Evolutionary conservation across 2,329 filamentous ascomycete species (phyloP), one percentile per base, ranked within the genome.

Genomic region (Calonectria leucothoes): DNA sequence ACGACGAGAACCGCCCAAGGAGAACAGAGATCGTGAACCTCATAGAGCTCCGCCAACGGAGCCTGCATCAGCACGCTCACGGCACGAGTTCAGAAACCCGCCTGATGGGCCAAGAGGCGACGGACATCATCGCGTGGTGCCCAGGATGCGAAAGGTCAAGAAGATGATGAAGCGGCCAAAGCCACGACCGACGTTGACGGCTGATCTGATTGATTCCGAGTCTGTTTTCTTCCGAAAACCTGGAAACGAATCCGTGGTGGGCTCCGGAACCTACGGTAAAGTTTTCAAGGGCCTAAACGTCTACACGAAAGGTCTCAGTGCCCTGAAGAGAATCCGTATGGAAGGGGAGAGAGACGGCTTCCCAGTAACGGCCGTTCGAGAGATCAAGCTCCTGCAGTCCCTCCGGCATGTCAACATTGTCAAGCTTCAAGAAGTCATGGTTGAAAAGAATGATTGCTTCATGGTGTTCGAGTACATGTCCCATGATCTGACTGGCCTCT

Each of bases 381-480:
- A 98, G 83, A 96, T 98, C 87, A 97, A 97, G 83, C 88, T 98
- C 29, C 88, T 98, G n/a, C 95, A 98, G 82, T 96, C 94, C 4
- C 88, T 98, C 27, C 93, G 93, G 75, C 95, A 98, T 80, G 86
- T 89, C 72, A 98, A 97, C 80, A 93, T 98, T 65, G 95, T 98
- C 71, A 92, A 93, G 49, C 87, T 98, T 23, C 92, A 94, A 77
- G 95, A 98, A 85, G 95, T 97, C 77, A 99, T 99, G 97, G 97
- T 99, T 2, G 97, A 99, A 85, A 94, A 94, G 82, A 98, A 98
- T 78, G 96, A 98, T 84, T 99, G 97, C 84, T 99, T 98, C 85
- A 99, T 99, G 97, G 97, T 99, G 4, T 99, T 99, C 77, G 97
- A 99, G 83, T 99, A 99, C 82, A 89, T 98, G 37, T 96, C 97